Evolutionary conservation across 768 basidiomycete species (phyloP), one percentile per base, ranked within the genome.

Genomic region (Grammothele lineata): DNA sequence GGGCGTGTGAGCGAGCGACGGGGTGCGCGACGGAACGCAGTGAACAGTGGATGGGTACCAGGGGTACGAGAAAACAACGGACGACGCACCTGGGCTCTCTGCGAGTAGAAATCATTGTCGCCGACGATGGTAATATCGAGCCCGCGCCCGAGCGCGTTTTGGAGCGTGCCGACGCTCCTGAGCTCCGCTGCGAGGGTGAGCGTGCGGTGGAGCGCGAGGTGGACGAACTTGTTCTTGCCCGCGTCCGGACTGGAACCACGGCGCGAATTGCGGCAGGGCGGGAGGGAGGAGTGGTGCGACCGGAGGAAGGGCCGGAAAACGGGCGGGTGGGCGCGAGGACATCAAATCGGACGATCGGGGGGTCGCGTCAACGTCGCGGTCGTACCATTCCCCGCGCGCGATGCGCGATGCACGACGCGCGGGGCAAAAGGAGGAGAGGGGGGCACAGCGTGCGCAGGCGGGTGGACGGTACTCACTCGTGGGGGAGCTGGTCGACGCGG

Each of bases 71-170:
- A 22, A 18, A 39, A 24, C 41, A 15, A 21, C 18, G 30, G n/a
- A 14, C 4, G 59, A 47, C 74, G 62, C 46, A 90, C 94, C 75
- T 89, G 83, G 43, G 83, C 81, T 46, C 86, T 74, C 60, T 98
- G 96, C 4, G 94, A 96, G 69, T 99, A 98, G 59, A 98, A 99
- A 64, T 98, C 96, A 59, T 99, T 98, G 65, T 92, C 92, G 9
- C 92, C 95, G 22, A 85, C 80, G 55, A 97, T 87, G 32, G 78
- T 79, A 53, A 97, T 82, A 55, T 89, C 77, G 47, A 95, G 70
- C 24, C 82, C 86, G 12, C 63, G 58, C 3, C 69, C 61, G 4
- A 91, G 65, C 3, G 64, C 54, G 36, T 70, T 64, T 26, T 68
- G 63, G 56, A 81, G 55, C 37, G 66, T 54, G n/a, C 66, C 53